Conservation (phyloP, 352 stramenopile genomes). For the Pythium insidiosum region DNA sequence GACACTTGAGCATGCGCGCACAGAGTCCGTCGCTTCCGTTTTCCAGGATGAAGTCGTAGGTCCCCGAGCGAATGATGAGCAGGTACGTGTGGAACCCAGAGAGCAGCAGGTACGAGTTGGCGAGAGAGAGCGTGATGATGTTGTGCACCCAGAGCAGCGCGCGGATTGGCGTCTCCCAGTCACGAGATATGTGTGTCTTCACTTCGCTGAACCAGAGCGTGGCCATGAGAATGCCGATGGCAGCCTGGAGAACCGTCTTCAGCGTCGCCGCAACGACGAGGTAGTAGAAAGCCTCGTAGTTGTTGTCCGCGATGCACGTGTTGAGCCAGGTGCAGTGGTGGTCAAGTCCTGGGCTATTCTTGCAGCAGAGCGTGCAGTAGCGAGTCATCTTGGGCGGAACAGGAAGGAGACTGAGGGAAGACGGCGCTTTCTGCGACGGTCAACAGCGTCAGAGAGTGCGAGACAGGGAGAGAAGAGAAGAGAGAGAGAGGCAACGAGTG, state of each 20-base stretch:
- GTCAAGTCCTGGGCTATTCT: constrained; percentile 70
- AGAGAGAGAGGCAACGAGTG: background rate
- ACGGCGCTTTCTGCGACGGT: constrained; percentile 28
- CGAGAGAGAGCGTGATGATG: constrained; percentile 37
- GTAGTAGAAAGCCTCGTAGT: constrained; percentile 82
- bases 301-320: constrained; percentile 76
- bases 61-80: constrained; percentile 55
- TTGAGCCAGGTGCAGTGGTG: constrained; percentile 87
- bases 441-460: too few species aligned
- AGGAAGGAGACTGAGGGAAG: constrained; percentile 25
- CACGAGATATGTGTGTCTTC: constrained; percentile 21
- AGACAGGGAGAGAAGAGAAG: background rate
- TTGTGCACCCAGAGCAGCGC: constrained; percentile 76
- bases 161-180: constrained; percentile 36
- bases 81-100: constrained; percentile 76
- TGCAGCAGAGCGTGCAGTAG: constrained; percentile 81
- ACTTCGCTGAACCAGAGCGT: constrained; percentile 62
- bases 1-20: constrained; percentile 69
- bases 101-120: constrained; percentile 63
- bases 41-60: constrained; percentile 81
- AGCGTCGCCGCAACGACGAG: constrained; percentile 54
- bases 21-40: constrained; percentile 71
- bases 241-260: constrained; percentile 50
- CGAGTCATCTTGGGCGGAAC: constrained; percentile 53
- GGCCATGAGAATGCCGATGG: constrained; percentile 69